Conservation (phyloP, 2,329 filamentous ascomycete genomes). For the Hirsutella rhossiliensis region DNA sequence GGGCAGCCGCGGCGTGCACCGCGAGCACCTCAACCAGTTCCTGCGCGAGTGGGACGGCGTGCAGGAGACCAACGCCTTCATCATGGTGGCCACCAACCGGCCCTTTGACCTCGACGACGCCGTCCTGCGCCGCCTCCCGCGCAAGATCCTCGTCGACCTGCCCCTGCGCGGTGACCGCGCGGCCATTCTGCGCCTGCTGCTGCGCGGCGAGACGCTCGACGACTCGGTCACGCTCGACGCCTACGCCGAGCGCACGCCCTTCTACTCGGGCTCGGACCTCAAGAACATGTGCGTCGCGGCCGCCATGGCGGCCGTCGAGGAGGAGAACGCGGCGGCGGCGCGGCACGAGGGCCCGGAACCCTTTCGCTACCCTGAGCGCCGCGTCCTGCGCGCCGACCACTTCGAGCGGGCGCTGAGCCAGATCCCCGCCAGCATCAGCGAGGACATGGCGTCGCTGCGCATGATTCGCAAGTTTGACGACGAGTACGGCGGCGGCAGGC, state of each 20-base stretch:
- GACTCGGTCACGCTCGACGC: constrained; percentile 45
- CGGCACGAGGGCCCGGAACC: constrained; percentile 26
- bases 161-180: constrained; percentile 54
- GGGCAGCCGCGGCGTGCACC: constrained; percentile 56
- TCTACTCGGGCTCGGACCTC: constrained; percentile 74
- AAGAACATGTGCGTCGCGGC: constrained; percentile 75
- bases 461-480: constrained; percentile 93
- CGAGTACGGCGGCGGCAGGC: constrained; percentile 75
- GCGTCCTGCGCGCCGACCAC: constrained; percentile 49
- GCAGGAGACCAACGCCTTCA: constrained; percentile 70
- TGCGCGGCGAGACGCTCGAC: constrained; percentile 55
- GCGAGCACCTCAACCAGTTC: constrained; percentile 94
- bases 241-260: constrained; percentile 55
- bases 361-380: constrained; percentile 49
- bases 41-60: constrained; percentile 95
- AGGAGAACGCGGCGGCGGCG: constrained; percentile 44
- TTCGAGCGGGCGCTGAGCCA: constrained; percentile 80
- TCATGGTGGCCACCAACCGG: constrained; percentile 95
- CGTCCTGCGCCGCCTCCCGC: constrained; percentile 63
- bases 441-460: constrained; percentile 79
- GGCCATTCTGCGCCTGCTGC: constrained; percentile 59
- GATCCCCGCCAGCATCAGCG: constrained; percentile 83
- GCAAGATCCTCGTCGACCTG: constrained; percentile 62
- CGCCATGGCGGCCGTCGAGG: constrained; percentile 65
- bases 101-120: constrained; percentile 92